Base-by-base conservation (phyloP, 352 stramenopile species). In the Poterioochromonas sp. region DNA sequence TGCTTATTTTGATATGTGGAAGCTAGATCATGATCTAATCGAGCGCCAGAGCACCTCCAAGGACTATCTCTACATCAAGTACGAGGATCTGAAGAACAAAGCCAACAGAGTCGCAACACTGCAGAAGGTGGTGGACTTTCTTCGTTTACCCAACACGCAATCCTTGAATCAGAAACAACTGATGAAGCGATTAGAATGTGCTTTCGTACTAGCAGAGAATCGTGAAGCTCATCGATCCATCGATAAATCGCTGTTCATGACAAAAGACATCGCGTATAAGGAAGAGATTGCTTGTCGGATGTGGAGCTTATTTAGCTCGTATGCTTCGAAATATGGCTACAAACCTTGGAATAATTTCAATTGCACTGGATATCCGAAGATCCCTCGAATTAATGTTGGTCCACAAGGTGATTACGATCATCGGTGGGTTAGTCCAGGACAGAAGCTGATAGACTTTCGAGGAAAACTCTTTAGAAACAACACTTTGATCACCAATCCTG, bases 1-100 rank as follows among this genome's bases (percentile, higher is more conserved):
- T 47, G 20, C 2, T 34, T 78, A 78, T 53, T 47, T 35, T 54
- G n/a, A 63, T 37, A 78, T 78, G 71, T 78, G 71, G 71, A 5
- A 12, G 5, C 3, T 68, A 11, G 5, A 63, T 8, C 47, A 78
- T 44, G 26, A 11, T 5, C 3, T 2, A 37, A 68, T 78, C 29
- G 47, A 68, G 51, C n/a, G 47, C 2, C 12, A n/a, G 1, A 49
- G 73, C 29, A 18, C 39, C 8, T 43, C 8, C 1, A 20, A 69
- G 1, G 71, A 65, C 32, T 39, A 39, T 53, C 11, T 78, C 15
- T 68, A 68, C 32, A 3, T 78, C 18, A 44, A 53, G n/a, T 78
- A 69, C 34, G 71, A 78, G 29, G 71, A 78, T 49, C 29, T 78
- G 32, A 69, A 37, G 22, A 18, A 64, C 39, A 65, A n/a, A 68